Conservation (phyloP, 1,284 basidiomycete species). For the Sporisorium iseilematis-ciliati region DNA sequence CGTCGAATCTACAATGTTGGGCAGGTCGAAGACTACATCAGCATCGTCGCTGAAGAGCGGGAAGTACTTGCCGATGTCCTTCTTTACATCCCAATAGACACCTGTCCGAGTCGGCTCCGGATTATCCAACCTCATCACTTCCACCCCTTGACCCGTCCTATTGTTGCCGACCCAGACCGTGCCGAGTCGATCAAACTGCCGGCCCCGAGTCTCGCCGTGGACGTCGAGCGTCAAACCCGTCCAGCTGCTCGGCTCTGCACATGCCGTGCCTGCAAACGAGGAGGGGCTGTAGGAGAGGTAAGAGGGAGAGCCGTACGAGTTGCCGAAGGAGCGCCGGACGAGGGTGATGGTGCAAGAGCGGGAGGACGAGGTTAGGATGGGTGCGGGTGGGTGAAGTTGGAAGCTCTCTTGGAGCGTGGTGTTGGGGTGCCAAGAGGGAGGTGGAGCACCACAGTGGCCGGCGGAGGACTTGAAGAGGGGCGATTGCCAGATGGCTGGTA, state of each 20-base stretch:
- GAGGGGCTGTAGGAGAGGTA: slow-evolving; percentile 23
- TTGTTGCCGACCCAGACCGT: slow-evolving; percentile 44
- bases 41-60: slow-evolving; percentile 30
- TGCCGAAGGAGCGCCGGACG: slow-evolving; percentile 44
- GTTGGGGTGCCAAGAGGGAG: neutral
- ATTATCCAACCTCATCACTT: slow-evolving; percentile 58
- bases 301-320: slow-evolving; percentile 49
- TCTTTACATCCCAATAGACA: slow-evolving; percentile 45
- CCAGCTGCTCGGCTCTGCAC: slow-evolving; percentile 43
- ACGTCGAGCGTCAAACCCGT: slow-evolving; percentile 41
- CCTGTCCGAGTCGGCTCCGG: slow-evolving; percentile 52
- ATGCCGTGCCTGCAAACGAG: slow-evolving; percentile 16
- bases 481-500: slow-evolving; percentile 23
- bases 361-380: slow-evolving; percentile 15
- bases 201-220: slow-evolving; percentile 34
- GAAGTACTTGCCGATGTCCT: slow-evolving; percentile 55
- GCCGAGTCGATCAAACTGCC: slow-evolving; percentile 59
- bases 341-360: slow-evolving; percentile 33
- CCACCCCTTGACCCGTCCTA: slow-evolving; percentile 40
- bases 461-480: slow-evolving; percentile 27
- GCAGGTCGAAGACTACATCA: slow-evolving; percentile 52
- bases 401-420: slow-evolving; percentile 18
- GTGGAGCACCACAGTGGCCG: too few species aligned
- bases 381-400: slow-evolving; percentile 28
- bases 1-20: slow-evolving; percentile 55